Percentiles rank a stretch among this genome's conserved stretches.
These are phyloP conservation scores for Hygrophorus pudorinus DNA, from an alignment of 768 basidiomycete genomes.

Conservation along the genomic window DNA sequence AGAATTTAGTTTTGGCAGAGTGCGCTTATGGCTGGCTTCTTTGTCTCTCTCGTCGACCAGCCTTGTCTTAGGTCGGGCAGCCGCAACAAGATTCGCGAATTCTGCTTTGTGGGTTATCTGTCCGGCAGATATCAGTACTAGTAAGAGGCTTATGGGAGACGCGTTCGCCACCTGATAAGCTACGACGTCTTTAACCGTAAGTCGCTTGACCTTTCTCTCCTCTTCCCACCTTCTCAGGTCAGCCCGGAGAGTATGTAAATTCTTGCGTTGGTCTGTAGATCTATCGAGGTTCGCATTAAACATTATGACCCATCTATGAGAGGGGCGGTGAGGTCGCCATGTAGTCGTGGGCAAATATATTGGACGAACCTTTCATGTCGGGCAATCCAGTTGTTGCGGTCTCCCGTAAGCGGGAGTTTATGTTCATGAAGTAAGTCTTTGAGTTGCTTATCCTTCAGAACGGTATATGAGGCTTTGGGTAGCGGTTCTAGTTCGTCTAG, in stretches of 20 bases:
- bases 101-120: constrained; percentile 31
- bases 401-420: constrained; percentile 41
- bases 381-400: constrained; percentile 37
- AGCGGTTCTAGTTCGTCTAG: constrained; percentile 23
- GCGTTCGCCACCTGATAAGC: constrained; percentile 28
- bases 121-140: background rate
- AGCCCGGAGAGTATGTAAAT: constrained; percentile 31
- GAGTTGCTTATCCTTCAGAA: constrained; percentile 51
- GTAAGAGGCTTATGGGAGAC: background rate
- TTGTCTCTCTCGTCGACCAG: background rate
- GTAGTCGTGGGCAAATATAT: background rate
- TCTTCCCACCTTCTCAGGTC: constrained; percentile 57
- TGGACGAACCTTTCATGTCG: constrained; percentile 50
- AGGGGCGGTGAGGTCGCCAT: background rate
- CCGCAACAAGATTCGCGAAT: constrained; percentile 28
- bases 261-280: constrained; percentile 32
- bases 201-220: constrained; percentile 31
- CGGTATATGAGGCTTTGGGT: constrained; percentile 57
- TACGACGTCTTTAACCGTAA: constrained; percentile 26
- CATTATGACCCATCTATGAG: constrained; percentile 53
- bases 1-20: constrained; percentile 12
- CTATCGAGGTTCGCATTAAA: constrained; percentile 68
- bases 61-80: constrained; percentile 22
- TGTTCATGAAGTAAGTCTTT: constrained; percentile 46
- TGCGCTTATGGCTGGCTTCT: constrained; percentile 2